Evolutionary conservation across 177 flowering plant genomes (phyloP).

Genomic region (Vitis hybrid): DNA sequence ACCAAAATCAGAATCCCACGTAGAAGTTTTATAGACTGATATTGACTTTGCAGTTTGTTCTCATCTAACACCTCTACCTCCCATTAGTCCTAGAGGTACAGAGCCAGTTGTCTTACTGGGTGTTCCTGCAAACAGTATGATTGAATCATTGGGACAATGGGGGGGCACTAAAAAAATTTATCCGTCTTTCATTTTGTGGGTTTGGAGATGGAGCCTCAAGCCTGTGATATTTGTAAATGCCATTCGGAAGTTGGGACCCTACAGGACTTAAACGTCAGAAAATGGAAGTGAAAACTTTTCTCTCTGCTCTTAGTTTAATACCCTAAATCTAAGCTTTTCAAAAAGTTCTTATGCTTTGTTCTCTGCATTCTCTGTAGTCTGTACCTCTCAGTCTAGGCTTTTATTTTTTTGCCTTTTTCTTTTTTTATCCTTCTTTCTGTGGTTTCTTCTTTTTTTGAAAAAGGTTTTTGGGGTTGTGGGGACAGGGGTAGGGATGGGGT

Average conservation of each 20-base stretch:
- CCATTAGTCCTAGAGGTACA: constrained; percentile 9
- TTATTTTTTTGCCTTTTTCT: background rate
- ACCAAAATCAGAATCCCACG: constrained; percentile 12
- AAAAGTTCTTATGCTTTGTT: constrained; percentile 28
- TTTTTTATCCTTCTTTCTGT: constrained; percentile 10
- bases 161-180: background rate
- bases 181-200: background rate
- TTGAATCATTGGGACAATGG: constrained; percentile 31
- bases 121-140: constrained; percentile 25
- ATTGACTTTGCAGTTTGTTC: constrained; percentile 12
- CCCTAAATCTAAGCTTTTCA: constrained; percentile 12
- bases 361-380: constrained; percentile 12
- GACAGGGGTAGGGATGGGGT: constrained; percentile 1
- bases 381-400: background rate
- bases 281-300: constrained; percentile 9
- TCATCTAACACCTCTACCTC: background rate
- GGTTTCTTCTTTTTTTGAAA: constrained; percentile 10
- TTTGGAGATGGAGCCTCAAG: too few relatives aligned
- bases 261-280: background rate
- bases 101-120: constrained; percentile 13
- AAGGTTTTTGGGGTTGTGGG: constrained; percentile 12
- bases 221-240: too few relatives aligned
- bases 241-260: too few relatives aligned
- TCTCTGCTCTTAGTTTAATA: constrained; percentile 4
- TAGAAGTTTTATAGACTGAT: constrained; percentile 7